phyloP scores from a whole-genome alignment of 73 alveolate species.

The Paramecium caudatum region DNA sequence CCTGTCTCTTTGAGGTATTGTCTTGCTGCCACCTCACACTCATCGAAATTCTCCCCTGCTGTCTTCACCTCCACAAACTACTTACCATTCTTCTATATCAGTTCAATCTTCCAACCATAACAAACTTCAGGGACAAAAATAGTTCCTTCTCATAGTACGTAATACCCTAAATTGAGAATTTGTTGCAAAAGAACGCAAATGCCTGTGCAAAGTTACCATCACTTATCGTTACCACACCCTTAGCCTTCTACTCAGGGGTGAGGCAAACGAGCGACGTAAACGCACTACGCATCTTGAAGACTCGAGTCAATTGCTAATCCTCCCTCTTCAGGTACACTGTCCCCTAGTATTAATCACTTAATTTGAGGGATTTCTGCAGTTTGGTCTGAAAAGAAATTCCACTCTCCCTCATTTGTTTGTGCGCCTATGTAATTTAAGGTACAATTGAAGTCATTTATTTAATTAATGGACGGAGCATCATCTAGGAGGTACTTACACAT shows the following conservation, averaged over 20 bases:
- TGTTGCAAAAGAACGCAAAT: conserved; percentile 65
- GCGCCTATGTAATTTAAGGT: conserved; percentile 35
- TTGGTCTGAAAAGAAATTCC: conserved; percentile 20
- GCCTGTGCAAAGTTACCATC: conserved; percentile 74
- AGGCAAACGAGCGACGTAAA: conserved; percentile 29
- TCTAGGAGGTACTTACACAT: conserved; percentile 12
- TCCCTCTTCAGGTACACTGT: conserved; percentile 66
- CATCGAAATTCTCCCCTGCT: conserved; percentile 67
- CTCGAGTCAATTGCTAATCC: conserved; percentile 51
- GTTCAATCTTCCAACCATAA: conserved; percentile 46
- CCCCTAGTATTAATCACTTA: conserved; percentile 47
- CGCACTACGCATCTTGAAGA: conserved; percentile 67
- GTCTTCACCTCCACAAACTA: conserved; percentile 62
- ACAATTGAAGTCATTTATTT: not conserved
- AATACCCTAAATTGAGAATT: conserved; percentile 46
- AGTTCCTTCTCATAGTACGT: not conserved
- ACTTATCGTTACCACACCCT: conserved; percentile 60
- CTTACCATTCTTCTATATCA: conserved; percentile 61
- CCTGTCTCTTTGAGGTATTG: conserved; percentile 10
- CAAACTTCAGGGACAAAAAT: conserved; percentile 69
- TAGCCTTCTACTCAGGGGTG: conserved; percentile 53
- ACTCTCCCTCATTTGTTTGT: conserved; percentile 19
- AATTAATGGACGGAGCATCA: conserved; percentile 1
- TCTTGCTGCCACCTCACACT: conserved; percentile 52
- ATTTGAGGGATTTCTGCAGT: conserved; percentile 47